Percentiles rank a stretch among this genome's conserved stretches.
phyloP scores from a whole-genome alignment of 192 early-diverging fungal genomes.

The Umbelopsis vinacea region DNA sequence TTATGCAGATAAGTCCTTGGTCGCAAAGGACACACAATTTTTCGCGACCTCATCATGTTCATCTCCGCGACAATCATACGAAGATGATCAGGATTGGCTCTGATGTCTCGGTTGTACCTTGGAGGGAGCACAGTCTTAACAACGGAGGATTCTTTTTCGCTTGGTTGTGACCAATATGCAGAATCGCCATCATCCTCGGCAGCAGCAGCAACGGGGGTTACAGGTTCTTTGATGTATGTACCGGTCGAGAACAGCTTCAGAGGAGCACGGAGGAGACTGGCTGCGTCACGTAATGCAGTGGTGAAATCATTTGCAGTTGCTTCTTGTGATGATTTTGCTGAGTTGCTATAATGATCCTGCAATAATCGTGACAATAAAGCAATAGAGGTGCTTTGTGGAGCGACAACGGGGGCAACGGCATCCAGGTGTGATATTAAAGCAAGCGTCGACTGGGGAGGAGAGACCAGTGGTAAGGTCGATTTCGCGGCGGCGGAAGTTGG shows the following conservation, averaged over 20 bases:
- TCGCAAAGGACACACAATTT: slow-evolving; percentile 51
- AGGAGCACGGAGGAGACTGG: slow-evolving; percentile 9
- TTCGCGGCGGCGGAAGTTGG: neutral
- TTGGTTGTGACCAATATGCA: slow-evolving; percentile 11
- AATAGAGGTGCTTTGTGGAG: slow-evolving; percentile 14
- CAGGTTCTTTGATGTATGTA: neutral
- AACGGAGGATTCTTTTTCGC: neutral
- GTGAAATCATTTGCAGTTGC: neutral
- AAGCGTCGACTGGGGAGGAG: neutral
- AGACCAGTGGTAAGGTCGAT: slow-evolving; percentile 1
- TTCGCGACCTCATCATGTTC: slow-evolving; percentile 57
- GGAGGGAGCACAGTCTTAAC: neutral
- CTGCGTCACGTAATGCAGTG: slow-evolving; percentile 11
- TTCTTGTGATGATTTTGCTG: neutral
- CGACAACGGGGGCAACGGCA: slow-evolving; percentile 10
- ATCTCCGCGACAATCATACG: slow-evolving; percentile 59
- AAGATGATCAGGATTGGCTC: slow-evolving; percentile 52
- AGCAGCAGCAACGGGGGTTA: neutral
- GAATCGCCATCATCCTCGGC: neutral
- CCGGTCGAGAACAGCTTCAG: slow-evolving; percentile 4
- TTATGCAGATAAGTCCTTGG: slow-evolving; percentile 47
- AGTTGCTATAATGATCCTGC: slow-evolving; percentile 11
- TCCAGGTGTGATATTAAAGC: slow-evolving; percentile 12
- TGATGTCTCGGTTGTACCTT: slow-evolving; percentile 34
- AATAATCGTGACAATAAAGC: slow-evolving; percentile 13